A percentile compares a stretch with the other conserved stretches of the same genome.
Conservation (phyloP, 495 filamentous ascomycete genomes). For the Jackrogersella multiformis region DNA sequence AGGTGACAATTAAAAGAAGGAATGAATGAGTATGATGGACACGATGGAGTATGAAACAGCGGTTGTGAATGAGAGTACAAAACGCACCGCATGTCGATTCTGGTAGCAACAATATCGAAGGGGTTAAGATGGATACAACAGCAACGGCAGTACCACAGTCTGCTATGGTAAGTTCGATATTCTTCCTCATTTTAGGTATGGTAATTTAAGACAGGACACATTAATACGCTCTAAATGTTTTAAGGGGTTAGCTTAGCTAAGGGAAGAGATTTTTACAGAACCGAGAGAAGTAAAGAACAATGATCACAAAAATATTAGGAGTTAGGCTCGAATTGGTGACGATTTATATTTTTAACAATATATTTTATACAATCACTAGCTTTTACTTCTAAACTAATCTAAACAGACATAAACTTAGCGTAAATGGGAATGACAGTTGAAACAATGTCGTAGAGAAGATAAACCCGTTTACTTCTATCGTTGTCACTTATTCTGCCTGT, state of each 20-base stretch:
- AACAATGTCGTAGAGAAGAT: neutral
- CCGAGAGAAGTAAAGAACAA: too few species aligned
- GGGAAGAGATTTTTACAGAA: too few species aligned
- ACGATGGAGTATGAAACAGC: conserved; percentile 21
- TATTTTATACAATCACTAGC: too few species aligned
- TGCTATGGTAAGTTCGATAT: conserved; percentile 21
- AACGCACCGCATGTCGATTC: conserved; percentile 19
- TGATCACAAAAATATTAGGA: too few species aligned
- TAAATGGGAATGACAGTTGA: neutral
- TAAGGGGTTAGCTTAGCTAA: too few species aligned
- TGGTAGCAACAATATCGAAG: conserved; percentile 19
- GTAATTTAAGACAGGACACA: conserved; percentile 29
- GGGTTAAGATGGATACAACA: conserved; percentile 21
- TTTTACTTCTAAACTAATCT: neutral
- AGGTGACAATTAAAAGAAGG: conserved; percentile 26
- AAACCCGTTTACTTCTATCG: neutral
- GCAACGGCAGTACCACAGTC: conserved; percentile 26
- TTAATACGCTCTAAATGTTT: too few species aligned
- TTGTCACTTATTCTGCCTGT: neutral
- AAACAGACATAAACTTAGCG: neutral
- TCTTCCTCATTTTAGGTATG: neutral
- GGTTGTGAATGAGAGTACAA: conserved; percentile 13
- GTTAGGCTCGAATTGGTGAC: too few species aligned
- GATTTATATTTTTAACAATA: too few species aligned
- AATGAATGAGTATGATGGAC: conserved; percentile 19